Evolutionary conservation across 331 rosid species (phyloP), one percentile per base, ranked within the genome.

Genomic region (Rosa hybrid): DNA sequence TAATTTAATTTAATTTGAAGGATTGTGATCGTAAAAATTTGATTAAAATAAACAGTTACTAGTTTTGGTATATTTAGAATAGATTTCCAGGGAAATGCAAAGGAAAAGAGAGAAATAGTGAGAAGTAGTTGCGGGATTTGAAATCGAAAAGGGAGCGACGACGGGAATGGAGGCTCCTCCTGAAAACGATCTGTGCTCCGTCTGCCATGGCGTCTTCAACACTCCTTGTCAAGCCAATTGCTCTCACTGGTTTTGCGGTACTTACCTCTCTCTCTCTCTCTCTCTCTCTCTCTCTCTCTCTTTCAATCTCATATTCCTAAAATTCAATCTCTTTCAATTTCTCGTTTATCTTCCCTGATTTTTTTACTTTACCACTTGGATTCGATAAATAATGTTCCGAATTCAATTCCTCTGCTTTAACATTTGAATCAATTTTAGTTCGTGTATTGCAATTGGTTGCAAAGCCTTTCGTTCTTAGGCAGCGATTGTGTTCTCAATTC

Each of bases 171-270:
- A 84, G 62, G 86, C 76, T 65, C 97, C 97, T 60, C 89, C 94
- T 0, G 46, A 71, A 44, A 84, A 82, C 86, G 98, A 92, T 81
- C 62, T 83, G 51, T 94, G 96, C 71, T 89, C 94, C 7, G 87
- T 94, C 25, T 94, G 98, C 83, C 97, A 90, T 78, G 85, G 87
- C 41, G 79, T 21, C 72, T 94, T 89, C 87, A 77, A 83, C 69
- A 78, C 68, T 71, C 98, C 98, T 0, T 92, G 96, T 54, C 98
- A 94, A 76, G 92, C 98, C 57, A 94, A 94, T 60, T 94, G 98
- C 60, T 92, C 97, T 20, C 98, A 94, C 90, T 94, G 98, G 98
- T 94, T 94, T 50, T 94, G 98, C 67, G 96, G 92, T 69, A 34
- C 39, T 3, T 34, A 34, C 39, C 39, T 34, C 25, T 23, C 54